Conservation (phyloP, 257 asterid genomes). For the Scutellaria minor region DNA sequence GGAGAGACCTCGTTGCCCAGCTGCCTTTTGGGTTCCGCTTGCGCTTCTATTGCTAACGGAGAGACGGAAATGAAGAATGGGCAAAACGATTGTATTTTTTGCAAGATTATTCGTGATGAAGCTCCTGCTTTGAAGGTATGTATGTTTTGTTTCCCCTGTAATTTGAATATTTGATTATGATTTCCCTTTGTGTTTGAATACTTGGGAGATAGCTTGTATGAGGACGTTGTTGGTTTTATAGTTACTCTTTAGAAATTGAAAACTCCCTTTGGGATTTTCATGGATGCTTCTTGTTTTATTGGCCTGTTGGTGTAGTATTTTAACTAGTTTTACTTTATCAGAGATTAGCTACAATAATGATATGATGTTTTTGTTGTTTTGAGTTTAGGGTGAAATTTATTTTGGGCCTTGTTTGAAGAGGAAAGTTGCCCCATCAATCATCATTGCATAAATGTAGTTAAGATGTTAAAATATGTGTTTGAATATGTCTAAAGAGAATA, state of each 20-base stretch:
- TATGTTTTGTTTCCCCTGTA: background rate
- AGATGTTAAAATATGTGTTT: background rate
- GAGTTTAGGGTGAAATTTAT: background rate
- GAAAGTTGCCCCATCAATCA: conserved; percentile 18
- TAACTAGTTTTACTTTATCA: background rate
- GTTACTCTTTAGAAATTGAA: background rate
- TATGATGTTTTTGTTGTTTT: background rate
- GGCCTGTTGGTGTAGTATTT: background rate
- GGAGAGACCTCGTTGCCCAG: conserved; percentile 38
- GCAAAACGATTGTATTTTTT: conserved; percentile 61
- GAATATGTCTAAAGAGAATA: conserved; percentile 5
- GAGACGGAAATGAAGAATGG: conserved; percentile 28
- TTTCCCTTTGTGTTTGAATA: conserved; percentile 7
- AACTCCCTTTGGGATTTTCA: background rate
- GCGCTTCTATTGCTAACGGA: conserved; percentile 43
- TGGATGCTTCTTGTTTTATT: conserved; percentile 1
- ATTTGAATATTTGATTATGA: background rate
- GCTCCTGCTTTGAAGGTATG: conserved; percentile 79
- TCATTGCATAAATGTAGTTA: background rate
- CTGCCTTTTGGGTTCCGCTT: conserved; percentile 38
- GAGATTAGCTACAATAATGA: background rate
- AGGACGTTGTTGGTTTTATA: background rate
- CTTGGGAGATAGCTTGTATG: background rate
- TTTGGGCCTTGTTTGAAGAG: background rate
- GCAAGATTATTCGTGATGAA: conserved; percentile 72